Percentiles rank a stretch among this genome's conserved stretches.
Evolutionary conservation across 805 yeast genomes (phyloP).

Genomic region (Yarrowia keelungensis): DNA sequence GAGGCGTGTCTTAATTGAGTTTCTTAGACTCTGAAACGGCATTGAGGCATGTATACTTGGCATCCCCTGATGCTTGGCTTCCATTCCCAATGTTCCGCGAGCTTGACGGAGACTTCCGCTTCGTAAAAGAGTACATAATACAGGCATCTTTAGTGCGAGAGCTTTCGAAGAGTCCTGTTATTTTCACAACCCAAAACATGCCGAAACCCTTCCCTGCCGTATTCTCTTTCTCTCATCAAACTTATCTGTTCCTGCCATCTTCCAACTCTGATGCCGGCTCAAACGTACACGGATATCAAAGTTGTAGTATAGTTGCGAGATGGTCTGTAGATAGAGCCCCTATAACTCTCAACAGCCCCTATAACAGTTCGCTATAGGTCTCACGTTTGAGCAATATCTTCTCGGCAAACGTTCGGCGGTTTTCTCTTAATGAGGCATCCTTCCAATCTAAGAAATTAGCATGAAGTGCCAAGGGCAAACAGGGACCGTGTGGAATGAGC

Average conservation of each 20-base stretch:
- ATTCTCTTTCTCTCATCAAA: not conserved
- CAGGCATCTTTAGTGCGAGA: no score
- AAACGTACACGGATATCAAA: not conserved
- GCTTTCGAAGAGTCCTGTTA: no score
- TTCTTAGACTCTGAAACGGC: slow-evolving; percentile 1
- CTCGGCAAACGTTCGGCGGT: not conserved
- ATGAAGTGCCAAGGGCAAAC: slow-evolving; percentile 3
- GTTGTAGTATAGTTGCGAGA: not conserved
- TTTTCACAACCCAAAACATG: no score
- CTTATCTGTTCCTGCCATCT: slow-evolving; percentile 3
- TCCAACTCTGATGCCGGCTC: not conserved
- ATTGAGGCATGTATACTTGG: not conserved
- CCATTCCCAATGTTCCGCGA: not conserved
- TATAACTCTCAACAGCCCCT: no score
- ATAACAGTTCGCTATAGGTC: not conserved
- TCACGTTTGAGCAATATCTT: not conserved
- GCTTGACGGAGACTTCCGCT: not conserved
- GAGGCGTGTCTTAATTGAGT: not conserved
- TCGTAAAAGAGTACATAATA: no score
- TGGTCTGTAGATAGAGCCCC: not conserved
- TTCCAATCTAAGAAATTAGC: not conserved
- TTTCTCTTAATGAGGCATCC: not conserved
- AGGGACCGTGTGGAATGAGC: slow-evolving; percentile 13
- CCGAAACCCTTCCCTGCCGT: no score
- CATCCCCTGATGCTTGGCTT: no score